Base-by-base conservation (phyloP, 139 green algal species). In the Coelastrella sp. region DNA sequence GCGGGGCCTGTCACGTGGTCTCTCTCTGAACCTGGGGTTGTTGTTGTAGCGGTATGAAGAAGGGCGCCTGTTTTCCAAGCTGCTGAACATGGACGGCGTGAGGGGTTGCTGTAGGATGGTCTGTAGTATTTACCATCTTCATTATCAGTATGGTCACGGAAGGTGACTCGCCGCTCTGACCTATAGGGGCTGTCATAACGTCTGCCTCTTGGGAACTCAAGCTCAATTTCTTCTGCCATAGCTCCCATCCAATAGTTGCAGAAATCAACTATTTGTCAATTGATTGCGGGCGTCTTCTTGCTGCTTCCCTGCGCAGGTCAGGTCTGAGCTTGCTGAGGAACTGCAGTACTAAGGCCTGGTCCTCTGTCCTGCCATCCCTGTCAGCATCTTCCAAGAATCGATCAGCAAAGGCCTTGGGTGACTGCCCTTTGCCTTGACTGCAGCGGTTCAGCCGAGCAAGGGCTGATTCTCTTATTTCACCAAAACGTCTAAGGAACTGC, bases 381-480 rank as follows among this genome's bases (percentile, higher is more conserved):
- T 41, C 63, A 41, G 63, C 63, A 72, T 72, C 27, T 17, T 72
- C n/a, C 5, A n/a, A 72, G 63, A 41, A 72, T 4, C 63, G 25
- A 30, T 72, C 63, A 72, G 63, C 63, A 72, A 72, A 72, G 21
- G 25, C 63, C 27, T 41, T 72, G n/a, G 27, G n/a, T 23, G 63
- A 72, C 63, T 72, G 27, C 6, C 27, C 4, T 5, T 27, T n/a
- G 4, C 13, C 8, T 13, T 72, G 63, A 4, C 5, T 21, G n/a
- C 63, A 72, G n/a, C 25, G 17, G 23, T 72, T 32, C 5, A 72
- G 63, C 6, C n/a, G 63, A 4, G 30, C 63, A 15, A 72, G 4
- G 4, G 63, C 63, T 40, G n/a, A 43, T 30, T 72, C 63, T 41
- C 32, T 6, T 6, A 30, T 72, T 30, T 72, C 63, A 38, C 63